phyloP scores from a whole-genome alignment of 2,329 filamentous ascomycete species.

The Boeremia exigua region DNA sequence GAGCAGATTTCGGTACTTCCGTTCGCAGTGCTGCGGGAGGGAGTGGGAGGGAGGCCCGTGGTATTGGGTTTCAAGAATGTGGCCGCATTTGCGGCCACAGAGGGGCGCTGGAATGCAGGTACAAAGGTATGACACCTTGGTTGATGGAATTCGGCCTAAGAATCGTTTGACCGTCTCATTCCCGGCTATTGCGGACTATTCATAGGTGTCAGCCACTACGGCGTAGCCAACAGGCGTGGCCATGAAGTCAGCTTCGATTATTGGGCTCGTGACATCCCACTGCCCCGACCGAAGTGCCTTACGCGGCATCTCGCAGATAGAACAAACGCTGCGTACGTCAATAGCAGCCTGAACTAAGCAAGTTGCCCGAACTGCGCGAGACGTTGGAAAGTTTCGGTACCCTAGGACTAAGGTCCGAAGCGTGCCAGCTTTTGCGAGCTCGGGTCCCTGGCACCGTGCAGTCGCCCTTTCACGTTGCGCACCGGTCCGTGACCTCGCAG shows the following conservation, averaged over 20 bases:
- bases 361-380: constrained; percentile 4
- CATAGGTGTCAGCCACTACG: not conserved
- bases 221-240: not conserved
- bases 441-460: constrained; percentile 12
- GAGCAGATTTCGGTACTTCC: constrained; percentile 1
- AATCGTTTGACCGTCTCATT: not conserved
- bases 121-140: not conserved
- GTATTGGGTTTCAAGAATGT: constrained; percentile 10
- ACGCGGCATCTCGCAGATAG: not conserved
- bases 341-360: not conserved
- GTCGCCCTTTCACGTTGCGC: constrained; percentile 8
- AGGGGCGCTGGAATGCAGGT: constrained; percentile 7
- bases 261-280: constrained; percentile 5
- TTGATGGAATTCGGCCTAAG: not conserved
- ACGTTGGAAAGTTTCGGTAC: constrained; percentile 3
- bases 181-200: not conserved
- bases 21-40: constrained; percentile 11
- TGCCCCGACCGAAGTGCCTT: not conserved
- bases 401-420: constrained; percentile 16
- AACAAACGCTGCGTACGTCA: not conserved
- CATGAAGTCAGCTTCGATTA: constrained; percentile 2
- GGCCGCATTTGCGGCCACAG: constrained; percentile 4
- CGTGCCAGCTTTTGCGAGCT: constrained; percentile 6
- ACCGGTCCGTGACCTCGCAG: constrained; percentile 12
- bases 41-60: constrained; percentile 11